Percentiles rank a stretch among this genome's conserved stretches.
phyloP scores from a whole-genome alignment of 345 rosid species.

The Moricandia moricandioides region DNA sequence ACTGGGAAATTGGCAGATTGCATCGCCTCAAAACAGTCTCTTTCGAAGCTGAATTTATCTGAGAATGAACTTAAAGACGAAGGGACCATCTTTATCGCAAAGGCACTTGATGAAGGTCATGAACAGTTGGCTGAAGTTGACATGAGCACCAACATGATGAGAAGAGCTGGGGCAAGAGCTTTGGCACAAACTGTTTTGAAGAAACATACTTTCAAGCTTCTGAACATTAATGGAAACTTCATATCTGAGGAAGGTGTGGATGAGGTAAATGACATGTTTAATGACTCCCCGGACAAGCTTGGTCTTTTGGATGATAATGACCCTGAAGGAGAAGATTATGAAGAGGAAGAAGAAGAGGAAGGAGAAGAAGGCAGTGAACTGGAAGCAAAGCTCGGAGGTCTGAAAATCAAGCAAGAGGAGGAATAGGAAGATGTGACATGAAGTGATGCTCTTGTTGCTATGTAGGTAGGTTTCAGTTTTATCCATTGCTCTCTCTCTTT shows the following conservation, averaged over 20 bases:
- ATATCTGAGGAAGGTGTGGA: constrained; percentile 84
- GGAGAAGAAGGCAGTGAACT: constrained; percentile 58
- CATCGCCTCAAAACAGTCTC: constrained; percentile 61
- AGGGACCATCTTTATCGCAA: constrained; percentile 68
- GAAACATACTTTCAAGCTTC: constrained; percentile 57
- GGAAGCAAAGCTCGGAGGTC: constrained; percentile 69
- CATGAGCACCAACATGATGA: constrained; percentile 56
- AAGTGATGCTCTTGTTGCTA: constrained; percentile 5
- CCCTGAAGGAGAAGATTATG: constrained; percentile 73
- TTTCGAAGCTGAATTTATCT: constrained; percentile 66
- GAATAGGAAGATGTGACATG: constrained; percentile 30
- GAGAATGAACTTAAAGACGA: constrained; percentile 92
- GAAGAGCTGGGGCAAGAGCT: constrained; percentile 70
- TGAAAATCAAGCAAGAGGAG: constrained; percentile 56
- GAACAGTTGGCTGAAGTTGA: constrained; percentile 68
- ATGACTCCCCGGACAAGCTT: constrained; percentile 49
- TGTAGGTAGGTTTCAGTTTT: constrained; percentile 24
- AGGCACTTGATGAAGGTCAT: constrained; percentile 70
- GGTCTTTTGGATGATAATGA: constrained; percentile 79
- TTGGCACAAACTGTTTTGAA: constrained; percentile 59
- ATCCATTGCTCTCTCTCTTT: constrained; percentile 7
- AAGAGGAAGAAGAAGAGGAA: constrained; percentile 57
- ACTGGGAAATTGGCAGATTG: constrained; percentile 54
- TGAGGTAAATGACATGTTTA: constrained; percentile 69
- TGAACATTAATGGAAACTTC: constrained; percentile 67